These are phyloP conservation scores for Suhomyces chickasaworum DNA, from an alignment of 1,139 yeast genomes.

Conservation along the genomic window DNA sequence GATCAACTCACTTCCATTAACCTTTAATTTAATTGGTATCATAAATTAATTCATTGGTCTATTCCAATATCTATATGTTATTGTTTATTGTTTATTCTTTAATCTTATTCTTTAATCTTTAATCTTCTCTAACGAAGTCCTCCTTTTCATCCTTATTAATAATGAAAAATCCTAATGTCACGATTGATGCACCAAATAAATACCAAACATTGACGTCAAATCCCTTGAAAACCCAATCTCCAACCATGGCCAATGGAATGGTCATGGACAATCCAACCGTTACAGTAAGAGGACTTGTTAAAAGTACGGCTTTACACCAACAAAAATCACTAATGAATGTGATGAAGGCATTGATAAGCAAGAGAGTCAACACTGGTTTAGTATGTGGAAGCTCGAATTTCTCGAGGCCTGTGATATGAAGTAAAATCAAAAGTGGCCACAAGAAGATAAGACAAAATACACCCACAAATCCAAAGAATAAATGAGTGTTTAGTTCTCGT, in stretches of 20 bases:
- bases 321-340: conserved; percentile 88
- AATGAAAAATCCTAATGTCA: conserved; percentile 79
- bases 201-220: conserved; percentile 63
- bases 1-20: no score
- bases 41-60: not conserved
- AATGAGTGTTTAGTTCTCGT: conserved; percentile 73
- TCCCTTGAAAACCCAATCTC: conserved; percentile 76
- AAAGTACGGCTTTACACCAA: conserved; percentile 93
- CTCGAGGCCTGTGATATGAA: conserved; percentile 68
- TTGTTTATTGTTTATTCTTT: no score
- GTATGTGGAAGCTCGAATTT: conserved; percentile 68
- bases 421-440: conserved; percentile 78
- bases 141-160: conserved; percentile 76
- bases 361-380: conserved; percentile 51
- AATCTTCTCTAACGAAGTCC: conserved; percentile 37
- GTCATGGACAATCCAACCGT: conserved; percentile 93
- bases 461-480: conserved; percentile 95
- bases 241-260: conserved; percentile 91
- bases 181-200: conserved; percentile 75
- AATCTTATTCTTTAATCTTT: no score
- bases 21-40: no score
- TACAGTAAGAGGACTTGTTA: conserved; percentile 92
- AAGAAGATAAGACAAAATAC: conserved; percentile 70
- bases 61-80: not conserved
- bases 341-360: conserved; percentile 67